phyloP scores from a whole-genome alignment of 2,329 filamentous ascomycete species.

The Curvularia sp. region DNA sequence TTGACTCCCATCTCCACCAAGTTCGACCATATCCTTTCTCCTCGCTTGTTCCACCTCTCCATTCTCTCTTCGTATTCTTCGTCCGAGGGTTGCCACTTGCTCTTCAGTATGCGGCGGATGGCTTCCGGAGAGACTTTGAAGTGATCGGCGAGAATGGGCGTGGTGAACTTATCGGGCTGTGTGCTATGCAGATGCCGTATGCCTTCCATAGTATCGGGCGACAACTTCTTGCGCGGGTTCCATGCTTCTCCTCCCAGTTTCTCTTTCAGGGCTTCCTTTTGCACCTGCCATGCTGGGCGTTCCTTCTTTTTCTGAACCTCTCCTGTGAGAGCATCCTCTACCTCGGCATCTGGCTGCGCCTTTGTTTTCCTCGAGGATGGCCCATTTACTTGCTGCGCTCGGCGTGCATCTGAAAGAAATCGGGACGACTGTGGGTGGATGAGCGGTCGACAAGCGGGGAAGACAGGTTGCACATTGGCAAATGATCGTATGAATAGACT shows the following conservation, averaged over 20 bases:
- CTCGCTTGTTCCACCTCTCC: slow-evolving; percentile 57
- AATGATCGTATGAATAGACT: slow-evolving; percentile 34
- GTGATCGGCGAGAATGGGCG: slow-evolving; percentile 72
- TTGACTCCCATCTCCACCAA: slow-evolving; percentile 61
- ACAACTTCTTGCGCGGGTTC: slow-evolving; percentile 84
- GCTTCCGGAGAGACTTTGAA: slow-evolving; percentile 90
- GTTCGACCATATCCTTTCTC: slow-evolving; percentile 58
- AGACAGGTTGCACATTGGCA: slow-evolving; percentile 3
- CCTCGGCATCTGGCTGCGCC: slow-evolving; percentile 11
- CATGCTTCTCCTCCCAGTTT: slow-evolving; percentile 83
- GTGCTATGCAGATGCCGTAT: slow-evolving; percentile 83
- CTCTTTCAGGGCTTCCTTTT: slow-evolving; percentile 75
- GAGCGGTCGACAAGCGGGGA: slow-evolving; percentile 13
- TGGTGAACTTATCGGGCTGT: slow-evolving; percentile 79
- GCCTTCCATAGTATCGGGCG: slow-evolving; percentile 89
- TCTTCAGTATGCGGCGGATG: slow-evolving; percentile 83
- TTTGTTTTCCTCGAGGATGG: slow-evolving; percentile 1
- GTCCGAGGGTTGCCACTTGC: slow-evolving; percentile 72
- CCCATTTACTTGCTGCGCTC: slow-evolving; percentile 2
- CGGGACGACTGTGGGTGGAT: slow-evolving; percentile 20
- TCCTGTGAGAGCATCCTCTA: slow-evolving; percentile 37
- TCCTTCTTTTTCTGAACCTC: slow-evolving; percentile 37
- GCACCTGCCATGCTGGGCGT: slow-evolving; percentile 70
- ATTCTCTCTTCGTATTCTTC: slow-evolving; percentile 55
- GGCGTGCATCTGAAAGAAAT: slow-evolving; percentile 25